A percentile compares a stretch with the other conserved stretches of the same genome.
phyloP scores from a whole-genome alignment of 768 basidiomycete species.

The Tylopilus plumbeoviolaceoides region DNA sequence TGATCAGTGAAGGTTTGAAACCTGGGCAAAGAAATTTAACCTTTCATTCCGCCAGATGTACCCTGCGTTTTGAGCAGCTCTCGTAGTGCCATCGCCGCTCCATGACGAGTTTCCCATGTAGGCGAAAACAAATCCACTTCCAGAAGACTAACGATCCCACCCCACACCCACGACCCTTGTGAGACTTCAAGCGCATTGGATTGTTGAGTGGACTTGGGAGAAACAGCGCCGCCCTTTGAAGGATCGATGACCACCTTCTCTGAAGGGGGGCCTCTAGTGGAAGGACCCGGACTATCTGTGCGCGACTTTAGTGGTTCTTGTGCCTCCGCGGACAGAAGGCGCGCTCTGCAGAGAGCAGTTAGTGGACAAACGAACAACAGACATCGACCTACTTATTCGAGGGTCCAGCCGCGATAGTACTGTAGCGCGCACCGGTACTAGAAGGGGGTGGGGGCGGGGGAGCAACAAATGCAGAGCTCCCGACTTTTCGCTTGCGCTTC shows the following conservation, averaged over 20 bases:
- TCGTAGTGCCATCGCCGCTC: slow-evolving; percentile 85
- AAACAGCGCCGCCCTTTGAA: slow-evolving; percentile 79
- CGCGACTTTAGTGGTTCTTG: slow-evolving; percentile 48
- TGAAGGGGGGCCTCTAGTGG: slow-evolving; percentile 33
- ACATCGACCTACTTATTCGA: slow-evolving; percentile 50
- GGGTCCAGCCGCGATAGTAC: slow-evolving; percentile 50
- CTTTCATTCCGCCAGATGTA: slow-evolving; percentile 75
- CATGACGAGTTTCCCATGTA: slow-evolving; percentile 92
- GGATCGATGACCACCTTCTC: slow-evolving; percentile 80
- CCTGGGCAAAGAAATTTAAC: slow-evolving; percentile 31
- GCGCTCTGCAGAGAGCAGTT: slow-evolving; percentile 45
- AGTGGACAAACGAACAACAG: slow-evolving; percentile 2
- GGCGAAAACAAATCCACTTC: slow-evolving; percentile 81
- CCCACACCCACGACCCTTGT: slow-evolving; percentile 82
- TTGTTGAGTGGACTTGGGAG: slow-evolving; percentile 71
- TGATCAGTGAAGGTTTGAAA: neutral
- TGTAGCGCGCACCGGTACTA: slow-evolving; percentile 57
- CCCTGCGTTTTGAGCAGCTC: slow-evolving; percentile 87
- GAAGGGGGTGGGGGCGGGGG: slow-evolving; percentile 61
- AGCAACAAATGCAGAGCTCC: slow-evolving; percentile 77
- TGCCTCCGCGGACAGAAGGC: slow-evolving; percentile 67
- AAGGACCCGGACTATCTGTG: slow-evolving; percentile 51
- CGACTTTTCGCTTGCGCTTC: slow-evolving; percentile 90
- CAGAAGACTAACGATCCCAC: slow-evolving; percentile 72
- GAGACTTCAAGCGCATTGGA: slow-evolving; percentile 74